A percentile compares a stretch with the other conserved stretches of the same genome.
Conservation (phyloP, 2,329 filamentous ascomycete genomes). For the Cytospora piceae region DNA sequence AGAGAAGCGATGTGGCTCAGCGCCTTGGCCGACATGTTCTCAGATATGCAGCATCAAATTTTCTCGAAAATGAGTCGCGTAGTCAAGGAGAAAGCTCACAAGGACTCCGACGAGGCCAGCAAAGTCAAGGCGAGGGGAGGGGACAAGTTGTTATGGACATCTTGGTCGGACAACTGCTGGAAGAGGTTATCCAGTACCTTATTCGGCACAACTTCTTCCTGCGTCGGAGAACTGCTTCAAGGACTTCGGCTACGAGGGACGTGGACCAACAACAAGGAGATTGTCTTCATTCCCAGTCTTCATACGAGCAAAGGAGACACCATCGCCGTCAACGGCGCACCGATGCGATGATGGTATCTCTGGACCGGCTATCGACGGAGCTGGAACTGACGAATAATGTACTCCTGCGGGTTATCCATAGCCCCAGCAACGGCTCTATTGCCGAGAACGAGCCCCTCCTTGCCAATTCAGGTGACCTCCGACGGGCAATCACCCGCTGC, state of each 20-base stretch:
- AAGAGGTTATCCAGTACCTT: slow-evolving; percentile 15
- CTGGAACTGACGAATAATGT: slow-evolving; percentile 17
- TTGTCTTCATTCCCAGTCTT: slow-evolving; percentile 6
- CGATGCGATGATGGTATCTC: slow-evolving; percentile 13
- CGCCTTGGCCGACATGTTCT: slow-evolving; percentile 10
- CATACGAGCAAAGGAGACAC: slow-evolving; percentile 9
- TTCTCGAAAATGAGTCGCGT: slow-evolving; percentile 3
- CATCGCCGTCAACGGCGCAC: slow-evolving; percentile 10
- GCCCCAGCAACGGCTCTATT: not conserved
- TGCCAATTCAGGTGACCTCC: slow-evolving; percentile 2
- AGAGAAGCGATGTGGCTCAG: slow-evolving; percentile 14
- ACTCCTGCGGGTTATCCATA: slow-evolving; percentile 6
- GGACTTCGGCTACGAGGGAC: not conserved
- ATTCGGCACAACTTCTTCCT: slow-evolving; percentile 21
- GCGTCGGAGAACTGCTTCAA: not conserved
- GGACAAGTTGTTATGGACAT: slow-evolving; percentile 12
- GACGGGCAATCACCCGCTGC: slow-evolving; percentile 14
- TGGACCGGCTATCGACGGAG: slow-evolving; percentile 18
- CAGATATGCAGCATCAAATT: slow-evolving; percentile 7
- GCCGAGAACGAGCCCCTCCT: not conserved
- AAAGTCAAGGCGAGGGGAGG: slow-evolving; percentile 2
- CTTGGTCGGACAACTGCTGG: slow-evolving; percentile 10
- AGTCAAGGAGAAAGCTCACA: not conserved
- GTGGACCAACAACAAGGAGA: not conserved
- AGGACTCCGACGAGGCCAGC: not conserved